Base-by-base conservation (phyloP, 306 rosid species). In the Sindora glabra region DNA sequence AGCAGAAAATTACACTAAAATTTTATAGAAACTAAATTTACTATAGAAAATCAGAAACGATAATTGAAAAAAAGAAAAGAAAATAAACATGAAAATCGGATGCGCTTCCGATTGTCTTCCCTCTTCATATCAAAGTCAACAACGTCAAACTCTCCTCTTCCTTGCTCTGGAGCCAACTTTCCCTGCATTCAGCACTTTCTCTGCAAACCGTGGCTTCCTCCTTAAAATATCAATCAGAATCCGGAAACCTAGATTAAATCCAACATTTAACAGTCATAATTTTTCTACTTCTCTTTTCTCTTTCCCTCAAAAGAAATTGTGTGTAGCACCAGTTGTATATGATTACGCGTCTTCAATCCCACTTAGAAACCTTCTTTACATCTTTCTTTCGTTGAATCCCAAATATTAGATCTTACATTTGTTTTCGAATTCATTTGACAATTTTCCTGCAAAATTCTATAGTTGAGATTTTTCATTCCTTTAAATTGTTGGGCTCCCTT, bases 71-170 rank as follows among this genome's bases (percentile, higher is more conserved):
- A 8, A 19, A 27, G 37, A 51, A 33, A 23, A 30, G 11, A 25
- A 38, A 3, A 9, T 14, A 6, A 2, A 59, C 2, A 11, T 39
- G 42, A 33, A 54, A 54, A 39, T 7, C 10, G 29, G 70, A 53
- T 32, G 30, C 50, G 14, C 56, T 21, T 40, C 39, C 41, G 33
- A n/a, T 22, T 25, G 16, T 64, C 24, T 13, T 56, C 26, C 72
- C 18, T 21, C 59, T 33, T 58, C 27, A 0, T 48, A 18, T 13
- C 32, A 17, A 64, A 75, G 80, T 75, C 80, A 75, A 70, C 74
- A 70, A 60, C 32, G 60, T 58, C 69, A 77, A 74, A 79, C 84
- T 84, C 72, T 69, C 75, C 81, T 73, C 51, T 75, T 38, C 51
- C 69, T 18, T 65, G 42, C 44, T n/a, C 16, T 51, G 37, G 47